Conservation (phyloP, 169 alveolate genomes). For the Plasmodium fragile region DNA sequence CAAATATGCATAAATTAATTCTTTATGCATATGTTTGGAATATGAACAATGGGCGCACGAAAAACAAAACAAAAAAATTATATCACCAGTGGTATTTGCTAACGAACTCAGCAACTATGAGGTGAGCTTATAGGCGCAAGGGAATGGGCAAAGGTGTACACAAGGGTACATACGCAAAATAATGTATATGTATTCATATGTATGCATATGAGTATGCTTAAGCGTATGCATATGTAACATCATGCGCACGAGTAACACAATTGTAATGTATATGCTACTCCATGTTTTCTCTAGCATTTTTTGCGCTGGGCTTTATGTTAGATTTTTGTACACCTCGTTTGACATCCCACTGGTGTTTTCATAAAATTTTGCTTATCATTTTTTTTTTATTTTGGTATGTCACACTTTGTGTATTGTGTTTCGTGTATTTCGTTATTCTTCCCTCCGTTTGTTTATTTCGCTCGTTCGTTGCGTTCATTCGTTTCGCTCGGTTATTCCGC, state of each 20-base stretch:
- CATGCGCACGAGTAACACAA: neutral
- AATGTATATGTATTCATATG: neutral
- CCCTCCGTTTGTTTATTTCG: neutral
- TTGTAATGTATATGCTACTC: neutral
- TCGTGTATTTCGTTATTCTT: neutral
- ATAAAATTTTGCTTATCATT: neutral
- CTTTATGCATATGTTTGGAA: neutral
- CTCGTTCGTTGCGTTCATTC: neutral
- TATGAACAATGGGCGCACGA: neutral
- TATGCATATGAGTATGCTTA: neutral
- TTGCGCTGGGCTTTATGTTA: neutral
- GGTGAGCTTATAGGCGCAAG: neutral
- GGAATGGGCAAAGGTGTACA: neutral
- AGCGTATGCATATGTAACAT: neutral
- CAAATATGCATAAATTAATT: neutral
- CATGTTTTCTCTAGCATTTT: neutral
- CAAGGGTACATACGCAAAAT: constrained; percentile 5
- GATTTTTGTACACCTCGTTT: neutral
- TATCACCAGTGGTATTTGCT: neutral
- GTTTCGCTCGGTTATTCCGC: neutral
- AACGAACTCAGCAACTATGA: neutral
- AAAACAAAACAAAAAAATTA: neutral
- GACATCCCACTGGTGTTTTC: neutral
- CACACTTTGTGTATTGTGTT: neutral
- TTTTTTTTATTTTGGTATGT: neutral